phyloP scores from a whole-genome alignment of 1,284 basidiomycete genomes.

The Golubevia sp. region DNA sequence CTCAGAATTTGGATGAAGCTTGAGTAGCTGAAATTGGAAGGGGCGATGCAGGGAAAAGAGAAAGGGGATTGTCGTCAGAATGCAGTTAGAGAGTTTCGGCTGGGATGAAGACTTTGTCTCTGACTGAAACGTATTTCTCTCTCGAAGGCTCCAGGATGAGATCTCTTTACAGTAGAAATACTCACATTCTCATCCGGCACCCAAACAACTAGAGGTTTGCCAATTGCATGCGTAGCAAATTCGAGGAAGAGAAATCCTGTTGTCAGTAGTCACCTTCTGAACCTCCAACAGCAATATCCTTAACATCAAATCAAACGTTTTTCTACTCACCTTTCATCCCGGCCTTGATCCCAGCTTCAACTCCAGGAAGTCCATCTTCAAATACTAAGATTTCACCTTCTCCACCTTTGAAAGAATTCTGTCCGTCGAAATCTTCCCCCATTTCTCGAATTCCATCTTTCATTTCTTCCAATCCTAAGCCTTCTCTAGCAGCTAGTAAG shows the following conservation, averaged over 20 bases:
- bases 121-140: neutral
- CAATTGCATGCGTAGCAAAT: neutral
- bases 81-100: slow-evolving; percentile 15
- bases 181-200: slow-evolving; percentile 48
- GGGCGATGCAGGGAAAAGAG: neutral
- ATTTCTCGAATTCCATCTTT: slow-evolving; percentile 24
- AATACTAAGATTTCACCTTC: slow-evolving; percentile 58
- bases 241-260: too few species aligned
- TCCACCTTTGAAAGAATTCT: slow-evolving; percentile 20
- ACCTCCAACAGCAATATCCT: too few species aligned
- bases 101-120: neutral
- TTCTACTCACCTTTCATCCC: slow-evolving; percentile 54
- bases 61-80: neutral
- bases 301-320: too few species aligned
- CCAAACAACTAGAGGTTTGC: slow-evolving; percentile 44
- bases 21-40: slow-evolving; percentile 1
- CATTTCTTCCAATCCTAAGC: slow-evolving; percentile 29
- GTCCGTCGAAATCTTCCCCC: slow-evolving; percentile 37
- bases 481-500: slow-evolving; percentile 50
- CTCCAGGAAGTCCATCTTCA: slow-evolving; percentile 52
- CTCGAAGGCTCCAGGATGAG: slow-evolving; percentile 5
- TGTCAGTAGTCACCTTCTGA: too few species aligned
- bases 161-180: slow-evolving; percentile 4
- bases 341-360: slow-evolving; percentile 47
- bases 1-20: slow-evolving; percentile 22